Base-by-base conservation (phyloP, 83 land plant genomes). In the Diphasiastrum complanatum region DNA sequence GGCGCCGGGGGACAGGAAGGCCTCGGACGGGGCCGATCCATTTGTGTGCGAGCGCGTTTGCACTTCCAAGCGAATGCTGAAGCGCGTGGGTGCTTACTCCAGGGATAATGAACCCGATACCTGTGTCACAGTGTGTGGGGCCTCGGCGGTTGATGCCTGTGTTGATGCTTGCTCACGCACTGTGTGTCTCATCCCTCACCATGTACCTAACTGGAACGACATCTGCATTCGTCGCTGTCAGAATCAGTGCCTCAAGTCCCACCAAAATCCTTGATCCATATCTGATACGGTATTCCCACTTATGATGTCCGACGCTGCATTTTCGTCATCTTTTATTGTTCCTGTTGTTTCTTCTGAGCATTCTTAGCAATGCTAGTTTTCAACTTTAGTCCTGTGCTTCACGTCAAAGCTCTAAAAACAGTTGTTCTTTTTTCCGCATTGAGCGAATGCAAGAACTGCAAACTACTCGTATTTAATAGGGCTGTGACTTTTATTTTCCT, bases 181-280 rank as follows among this genome's bases (percentile, higher is more conserved):
- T 5, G 89, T 91, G 5, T 91, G 97, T 57, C 81, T 83, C 1
- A 84, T 83, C 48, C 89, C 83, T 38, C 97, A 91, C 74, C 97
- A 87, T 52, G 95, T 91, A 5, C 95, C 97, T 40, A 82, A 84
- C 51, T 91, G 97, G 97, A 87, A 91, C 61, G 97, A 91, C 36
- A 62, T 87, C 33, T 91, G 97, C 74, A 78, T 82, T 11, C 64
- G 84, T 30, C 76, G 89, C 19, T 91, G 97, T 59, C 84, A 82
- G 46, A 79, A 74, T 64, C 90, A 91, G 47, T 91, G 97, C 67
- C 78, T 91, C 43, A 83, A 76, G 63, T n/a, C n/a, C n/a, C n/a
- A n/a, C n/a, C n/a, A n/a, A n/a, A n/a, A n/a, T n/a, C n/a, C n/a
- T n/a, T n/a, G n/a, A n/a, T n/a, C n/a, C n/a, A n/a, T n/a, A n/a